Conservation (phyloP, 2,329 filamentous ascomycete species). For the Paraphoma chrysanthemicola region DNA sequence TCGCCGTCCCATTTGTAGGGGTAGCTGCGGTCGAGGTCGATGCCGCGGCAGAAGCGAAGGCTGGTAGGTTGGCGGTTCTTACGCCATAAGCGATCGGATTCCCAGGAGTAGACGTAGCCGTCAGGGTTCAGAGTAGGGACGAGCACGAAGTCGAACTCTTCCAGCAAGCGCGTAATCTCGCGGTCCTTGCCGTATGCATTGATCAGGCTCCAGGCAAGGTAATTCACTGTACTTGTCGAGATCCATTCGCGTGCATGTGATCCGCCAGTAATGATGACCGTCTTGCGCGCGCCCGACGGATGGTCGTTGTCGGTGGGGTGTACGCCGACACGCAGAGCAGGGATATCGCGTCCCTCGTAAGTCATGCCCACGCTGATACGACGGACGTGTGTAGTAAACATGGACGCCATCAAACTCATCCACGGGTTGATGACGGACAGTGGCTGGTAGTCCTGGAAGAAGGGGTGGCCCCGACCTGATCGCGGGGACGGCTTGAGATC, state of each 20-base stretch:
- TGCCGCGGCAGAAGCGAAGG: constrained; percentile 81
- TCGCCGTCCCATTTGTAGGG: constrained; percentile 82
- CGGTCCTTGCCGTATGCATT: constrained; percentile 78
- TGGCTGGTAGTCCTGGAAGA: constrained; percentile 93
- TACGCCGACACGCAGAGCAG: constrained; percentile 77
- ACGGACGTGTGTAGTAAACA: constrained; percentile 83
- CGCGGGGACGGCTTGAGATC: constrained; percentile 36
- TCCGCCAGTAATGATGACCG: constrained; percentile 82
- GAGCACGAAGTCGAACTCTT: constrained; percentile 86
- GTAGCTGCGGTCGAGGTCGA: constrained; percentile 90
- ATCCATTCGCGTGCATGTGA: constrained; percentile 98
- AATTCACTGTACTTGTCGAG: constrained; percentile 87
- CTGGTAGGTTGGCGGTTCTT: constrained; percentile 89
- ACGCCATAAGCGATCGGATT: constrained; percentile 89
- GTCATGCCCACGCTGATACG: constrained; percentile 81
- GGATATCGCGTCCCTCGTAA: constrained; percentile 86
- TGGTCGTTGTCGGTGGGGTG: constrained; percentile 59
- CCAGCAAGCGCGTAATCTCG: constrained; percentile 76
- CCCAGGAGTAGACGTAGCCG: constrained; percentile 93
- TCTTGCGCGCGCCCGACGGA: constrained; percentile 66
- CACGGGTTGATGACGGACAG: constrained; percentile 84
- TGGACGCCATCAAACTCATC: constrained; percentile 88
- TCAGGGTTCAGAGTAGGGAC: constrained; percentile 92
- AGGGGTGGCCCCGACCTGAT: constrained; percentile 66
- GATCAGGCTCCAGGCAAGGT: constrained; percentile 86